Evolutionary conservation across 75 land plant genomes (phyloP).

Genomic region (Cupressus sempervirens): DNA sequence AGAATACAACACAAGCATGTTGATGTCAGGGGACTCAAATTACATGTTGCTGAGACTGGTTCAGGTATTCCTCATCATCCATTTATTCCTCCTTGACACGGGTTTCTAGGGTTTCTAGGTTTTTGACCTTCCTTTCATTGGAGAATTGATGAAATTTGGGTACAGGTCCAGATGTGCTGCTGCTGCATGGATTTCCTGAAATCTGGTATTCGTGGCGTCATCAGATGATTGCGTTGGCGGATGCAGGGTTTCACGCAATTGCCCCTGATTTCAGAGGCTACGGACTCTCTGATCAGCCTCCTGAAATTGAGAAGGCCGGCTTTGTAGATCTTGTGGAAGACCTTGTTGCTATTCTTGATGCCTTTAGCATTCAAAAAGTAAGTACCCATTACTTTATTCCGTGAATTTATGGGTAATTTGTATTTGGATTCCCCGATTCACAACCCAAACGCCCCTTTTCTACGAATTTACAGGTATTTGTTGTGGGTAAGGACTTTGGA

Average conservation of each 20-base stretch:
- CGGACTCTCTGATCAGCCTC: too few species aligned
- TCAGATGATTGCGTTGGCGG: too few species aligned
- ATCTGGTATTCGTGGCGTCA: too few species aligned
- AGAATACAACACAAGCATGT: too few species aligned
- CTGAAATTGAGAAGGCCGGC: too few species aligned
- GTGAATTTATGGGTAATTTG: constrained; percentile 28
- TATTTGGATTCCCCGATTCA: constrained; percentile 22
- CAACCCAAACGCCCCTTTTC: not conserved
- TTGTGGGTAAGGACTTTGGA: constrained; percentile 25
- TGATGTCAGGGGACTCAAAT: constrained; percentile 28
- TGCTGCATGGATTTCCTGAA: too few species aligned
- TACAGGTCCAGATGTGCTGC: not conserved
- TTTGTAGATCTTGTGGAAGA: too few species aligned
- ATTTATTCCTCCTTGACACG: not conserved
- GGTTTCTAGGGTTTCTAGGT: too few species aligned
- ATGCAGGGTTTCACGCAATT: too few species aligned
- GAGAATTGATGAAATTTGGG: not conserved
- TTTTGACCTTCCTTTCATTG: too few species aligned
- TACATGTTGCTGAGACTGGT: constrained; percentile 34
- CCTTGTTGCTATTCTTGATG: constrained; percentile 51
- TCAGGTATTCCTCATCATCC: constrained; percentile 11
- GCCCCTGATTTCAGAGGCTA: too few species aligned
- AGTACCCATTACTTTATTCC: constrained; percentile 15
- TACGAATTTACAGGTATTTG: not conserved
- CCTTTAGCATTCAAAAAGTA: constrained; percentile 7